Conservation (phyloP, 108 stramenopile genomes). For the Skeletonema costatum region DNA sequence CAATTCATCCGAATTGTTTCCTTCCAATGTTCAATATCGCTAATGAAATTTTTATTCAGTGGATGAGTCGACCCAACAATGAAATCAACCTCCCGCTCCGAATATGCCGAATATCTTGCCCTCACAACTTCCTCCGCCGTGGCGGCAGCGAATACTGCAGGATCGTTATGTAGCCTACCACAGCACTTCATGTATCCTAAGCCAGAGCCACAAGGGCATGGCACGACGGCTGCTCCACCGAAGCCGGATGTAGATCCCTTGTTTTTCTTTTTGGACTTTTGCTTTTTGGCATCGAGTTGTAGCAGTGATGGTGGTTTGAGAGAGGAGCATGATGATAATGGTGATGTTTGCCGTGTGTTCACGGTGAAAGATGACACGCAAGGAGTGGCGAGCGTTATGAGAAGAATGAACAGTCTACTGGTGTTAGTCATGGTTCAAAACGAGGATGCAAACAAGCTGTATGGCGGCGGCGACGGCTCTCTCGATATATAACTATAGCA, state of each 20-base stretch:
- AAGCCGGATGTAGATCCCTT: conserved; percentile 53
- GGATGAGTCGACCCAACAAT: conserved; percentile 54
- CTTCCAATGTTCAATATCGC: conserved; percentile 72
- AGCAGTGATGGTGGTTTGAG: background rate
- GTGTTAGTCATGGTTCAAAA: background rate
- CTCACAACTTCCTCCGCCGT: conserved; percentile 65
- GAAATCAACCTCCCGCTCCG: conserved; percentile 69
- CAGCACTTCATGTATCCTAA: conserved; percentile 65
- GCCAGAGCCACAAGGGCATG: conserved; percentile 67
- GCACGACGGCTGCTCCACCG: conserved; percentile 66
- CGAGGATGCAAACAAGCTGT: background rate
- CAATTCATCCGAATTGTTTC: conserved; percentile 62
- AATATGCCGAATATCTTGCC: conserved; percentile 77
- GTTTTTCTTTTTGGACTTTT: conserved; percentile 42
- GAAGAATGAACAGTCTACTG: background rate
- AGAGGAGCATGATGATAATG: background rate
- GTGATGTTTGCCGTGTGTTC: background rate
- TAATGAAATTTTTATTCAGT: conserved; percentile 43
- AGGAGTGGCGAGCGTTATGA: background rate
- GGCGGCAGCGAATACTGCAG: conserved; percentile 47
- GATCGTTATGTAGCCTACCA: conserved; percentile 59
- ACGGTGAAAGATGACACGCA: background rate
- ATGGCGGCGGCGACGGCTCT: no score
- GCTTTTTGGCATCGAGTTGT: conserved; percentile 42
- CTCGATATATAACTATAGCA: no score